phyloP scores from a whole-genome alignment of 345 rosid genomes.

The Eucalyptus viminalis region DNA sequence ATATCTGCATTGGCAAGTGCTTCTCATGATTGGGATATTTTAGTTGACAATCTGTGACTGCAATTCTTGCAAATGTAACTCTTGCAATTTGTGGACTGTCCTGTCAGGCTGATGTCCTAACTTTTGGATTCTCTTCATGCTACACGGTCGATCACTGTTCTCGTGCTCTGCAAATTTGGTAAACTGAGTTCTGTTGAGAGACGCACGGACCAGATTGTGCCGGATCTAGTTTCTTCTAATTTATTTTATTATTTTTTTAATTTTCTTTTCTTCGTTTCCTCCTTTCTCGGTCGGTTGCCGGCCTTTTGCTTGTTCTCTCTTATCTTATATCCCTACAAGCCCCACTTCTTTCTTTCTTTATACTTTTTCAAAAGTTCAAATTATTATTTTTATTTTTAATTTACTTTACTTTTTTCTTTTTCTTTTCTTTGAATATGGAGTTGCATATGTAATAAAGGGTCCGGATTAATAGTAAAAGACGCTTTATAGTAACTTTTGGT shows the following conservation, averaged over 20 bases:
- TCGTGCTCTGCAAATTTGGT: neutral
- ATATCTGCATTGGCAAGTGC: neutral
- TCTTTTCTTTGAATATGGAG: neutral
- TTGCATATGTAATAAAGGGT: neutral
- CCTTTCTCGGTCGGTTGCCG: fast-evolving
- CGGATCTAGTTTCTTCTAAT: neutral
- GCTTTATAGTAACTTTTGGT: neutral
- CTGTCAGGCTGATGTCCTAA: neutral
- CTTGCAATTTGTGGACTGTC: neutral
- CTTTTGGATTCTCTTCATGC: neutral
- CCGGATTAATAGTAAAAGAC: neutral
- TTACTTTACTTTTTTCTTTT: no score
- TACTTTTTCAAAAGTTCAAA: no score
- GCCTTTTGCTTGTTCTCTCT: no score
- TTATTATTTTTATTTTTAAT: no score
- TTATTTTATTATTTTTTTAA: neutral
- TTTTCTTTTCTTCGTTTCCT: no score
- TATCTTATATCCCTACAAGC: no score
- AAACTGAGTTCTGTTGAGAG: neutral
- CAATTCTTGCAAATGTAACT: neutral
- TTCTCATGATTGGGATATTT: neutral
- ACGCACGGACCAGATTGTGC: neutral
- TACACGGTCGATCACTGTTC: neutral
- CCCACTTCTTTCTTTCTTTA: no score
- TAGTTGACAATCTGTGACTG: neutral